Evolutionary conservation across 78 protist genomes (phyloP).

Genomic region (Dictyostelium purpureum): DNA sequence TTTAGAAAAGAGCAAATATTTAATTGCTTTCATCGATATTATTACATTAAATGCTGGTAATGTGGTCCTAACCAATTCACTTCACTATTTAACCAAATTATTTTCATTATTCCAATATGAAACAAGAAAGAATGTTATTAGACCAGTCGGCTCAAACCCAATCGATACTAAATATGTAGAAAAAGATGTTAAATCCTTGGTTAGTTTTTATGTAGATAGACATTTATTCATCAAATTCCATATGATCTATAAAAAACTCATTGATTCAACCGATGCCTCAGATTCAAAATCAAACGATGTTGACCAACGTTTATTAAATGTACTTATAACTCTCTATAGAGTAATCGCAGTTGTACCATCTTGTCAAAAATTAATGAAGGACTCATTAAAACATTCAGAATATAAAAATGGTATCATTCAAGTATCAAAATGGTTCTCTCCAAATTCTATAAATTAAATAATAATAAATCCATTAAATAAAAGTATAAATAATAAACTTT

Average conservation of each 20-base stretch:
- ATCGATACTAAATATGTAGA: slow-evolving; percentile 38
- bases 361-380: slow-evolving; percentile 57
- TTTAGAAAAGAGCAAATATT: slow-evolving; percentile 50
- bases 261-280: slow-evolving; percentile 6
- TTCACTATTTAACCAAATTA: slow-evolving; percentile 66
- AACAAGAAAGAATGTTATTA: not conserved
- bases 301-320: not conserved
- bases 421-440: slow-evolving; percentile 51
- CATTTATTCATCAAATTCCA: slow-evolving; percentile 75
- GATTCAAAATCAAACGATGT: not conserved
- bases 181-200: slow-evolving; percentile 54
- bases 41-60: slow-evolving; percentile 63
- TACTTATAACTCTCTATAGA: slow-evolving; percentile 18
- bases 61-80: slow-evolving; percentile 59
- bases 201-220: slow-evolving; percentile 41
- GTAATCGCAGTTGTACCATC: slow-evolving; percentile 24
- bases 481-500: too few relatives aligned
- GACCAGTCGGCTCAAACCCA: not conserved
- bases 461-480: too few relatives aligned
- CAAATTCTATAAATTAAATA: too few relatives aligned
- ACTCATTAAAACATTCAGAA: slow-evolving; percentile 50
- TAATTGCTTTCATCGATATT: slow-evolving; percentile 41
- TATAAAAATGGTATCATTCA: slow-evolving; percentile 47
- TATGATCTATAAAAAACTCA: slow-evolving; percentile 67
- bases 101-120: slow-evolving; percentile 42